phyloP scores from a whole-genome alignment of 2,329 filamentous ascomycete species.

The Aspergillus brasiliensis region DNA sequence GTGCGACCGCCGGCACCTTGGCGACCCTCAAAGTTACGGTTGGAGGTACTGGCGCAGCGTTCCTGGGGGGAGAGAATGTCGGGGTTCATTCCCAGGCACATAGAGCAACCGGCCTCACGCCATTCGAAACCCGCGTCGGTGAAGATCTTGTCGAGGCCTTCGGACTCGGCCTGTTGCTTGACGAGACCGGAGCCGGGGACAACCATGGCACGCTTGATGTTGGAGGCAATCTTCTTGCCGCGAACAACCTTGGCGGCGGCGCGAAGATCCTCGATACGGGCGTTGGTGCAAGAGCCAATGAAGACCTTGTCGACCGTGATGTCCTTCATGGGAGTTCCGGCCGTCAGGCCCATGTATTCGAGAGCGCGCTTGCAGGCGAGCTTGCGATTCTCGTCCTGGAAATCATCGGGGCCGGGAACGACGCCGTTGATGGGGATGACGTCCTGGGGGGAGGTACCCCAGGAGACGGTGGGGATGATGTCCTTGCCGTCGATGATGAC shows the following conservation, averaged over 20 bases:
- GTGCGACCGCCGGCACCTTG: conserved; percentile 91
- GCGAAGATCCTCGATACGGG: conserved; percentile 91
- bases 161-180: conserved; percentile 85
- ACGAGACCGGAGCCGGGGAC: conserved; percentile 94
- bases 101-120: conserved; percentile 97
- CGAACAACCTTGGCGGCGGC: conserved; percentile 83
- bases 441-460: conserved; percentile 96
- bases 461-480: conserved; percentile 89
- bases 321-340: conserved; percentile 90
- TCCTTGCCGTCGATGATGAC: conserved; percentile 90
- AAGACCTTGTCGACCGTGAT: conserved; percentile 93
- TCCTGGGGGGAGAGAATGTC: conserved; percentile 92
- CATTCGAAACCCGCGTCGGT: conserved; percentile 91
- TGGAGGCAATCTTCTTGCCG: conserved; percentile 81
- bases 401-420: conserved; percentile 90
- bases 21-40: conserved; percentile 95
- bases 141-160: conserved; percentile 94
- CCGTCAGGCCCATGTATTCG: conserved; percentile 91
- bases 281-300: conserved; percentile 97
- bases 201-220: conserved; percentile 92
- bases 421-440: conserved; percentile 89
- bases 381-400: conserved; percentile 78
- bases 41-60: conserved; percentile 91
- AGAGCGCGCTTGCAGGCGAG: conserved; percentile 76
- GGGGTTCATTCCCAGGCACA: conserved; percentile 99